Evolutionary conservation across 2,329 filamentous ascomycete genomes (phyloP).

Genomic region (Penicillium sp.): DNA sequence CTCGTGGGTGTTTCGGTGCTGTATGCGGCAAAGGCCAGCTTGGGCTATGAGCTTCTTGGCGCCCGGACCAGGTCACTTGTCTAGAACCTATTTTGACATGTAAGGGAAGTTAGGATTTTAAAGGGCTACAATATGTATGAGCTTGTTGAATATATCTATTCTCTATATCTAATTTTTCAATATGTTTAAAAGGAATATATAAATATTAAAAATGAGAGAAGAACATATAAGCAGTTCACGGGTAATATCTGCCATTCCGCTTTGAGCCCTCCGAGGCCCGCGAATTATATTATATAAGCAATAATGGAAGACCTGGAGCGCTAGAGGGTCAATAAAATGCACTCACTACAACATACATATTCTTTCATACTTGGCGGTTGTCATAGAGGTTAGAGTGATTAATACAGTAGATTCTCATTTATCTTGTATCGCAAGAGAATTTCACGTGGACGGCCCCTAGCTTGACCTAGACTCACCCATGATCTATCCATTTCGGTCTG

Average conservation of each 20-base stretch:
- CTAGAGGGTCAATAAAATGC: too few species aligned
- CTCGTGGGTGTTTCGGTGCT: conserved; percentile 6
- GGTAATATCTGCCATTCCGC: neutral
- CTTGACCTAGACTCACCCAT: neutral
- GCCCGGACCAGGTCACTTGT: conserved; percentile 8
- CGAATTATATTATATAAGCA: neutral
- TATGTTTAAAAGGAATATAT: neutral
- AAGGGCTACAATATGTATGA: neutral
- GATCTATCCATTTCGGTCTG: neutral
- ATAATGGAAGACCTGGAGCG: too few species aligned
- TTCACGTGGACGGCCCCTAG: neutral
- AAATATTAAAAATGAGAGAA: neutral
- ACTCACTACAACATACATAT: neutral
- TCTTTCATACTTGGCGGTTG: neutral
- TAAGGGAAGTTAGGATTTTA: neutral
- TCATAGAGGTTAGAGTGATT: neutral
- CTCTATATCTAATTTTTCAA: neutral
- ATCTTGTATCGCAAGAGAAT: neutral
- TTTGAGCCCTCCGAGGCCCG: neutral
- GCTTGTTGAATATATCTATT: neutral
- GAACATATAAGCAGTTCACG: neutral
- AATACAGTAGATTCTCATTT: neutral
- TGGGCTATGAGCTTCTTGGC: conserved; percentile 12
- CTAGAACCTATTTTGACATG: neutral
- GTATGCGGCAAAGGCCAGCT: conserved; percentile 12